Evolutionary conservation across 352 stramenopile species (phyloP).

Genomic region (Globisporangium solare): DNA sequence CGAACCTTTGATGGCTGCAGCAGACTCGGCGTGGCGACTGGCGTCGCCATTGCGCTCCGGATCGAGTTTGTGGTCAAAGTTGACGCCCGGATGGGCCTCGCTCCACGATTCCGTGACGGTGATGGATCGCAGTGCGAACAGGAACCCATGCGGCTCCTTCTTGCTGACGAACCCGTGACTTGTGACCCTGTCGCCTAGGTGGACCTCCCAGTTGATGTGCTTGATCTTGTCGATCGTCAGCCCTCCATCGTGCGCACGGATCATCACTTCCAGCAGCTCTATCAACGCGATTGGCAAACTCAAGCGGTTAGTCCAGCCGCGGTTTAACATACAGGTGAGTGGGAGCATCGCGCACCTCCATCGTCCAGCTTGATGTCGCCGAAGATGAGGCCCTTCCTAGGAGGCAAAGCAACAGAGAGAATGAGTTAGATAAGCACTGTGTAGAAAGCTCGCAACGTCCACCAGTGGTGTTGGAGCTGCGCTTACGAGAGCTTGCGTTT

Average conservation of each 20-base stretch:
- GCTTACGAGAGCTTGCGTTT: conserved; percentile 83
- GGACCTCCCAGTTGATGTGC: conserved; percentile 77
- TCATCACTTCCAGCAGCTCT: conserved; percentile 83
- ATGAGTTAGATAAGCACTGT: background rate
- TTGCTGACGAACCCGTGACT: conserved; percentile 32
- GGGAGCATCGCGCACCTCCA: conserved; percentile 24
- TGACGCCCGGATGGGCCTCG: conserved; percentile 32
- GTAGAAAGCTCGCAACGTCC: background rate
- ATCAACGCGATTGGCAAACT: background rate
- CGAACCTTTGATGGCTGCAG: conserved; percentile 30
- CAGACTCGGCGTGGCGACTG: background rate
- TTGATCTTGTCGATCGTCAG: conserved; percentile 60
- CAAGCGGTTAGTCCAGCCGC: background rate
- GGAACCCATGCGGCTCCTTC: conserved; percentile 41
- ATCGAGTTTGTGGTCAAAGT: conserved; percentile 48
- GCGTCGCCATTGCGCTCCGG: background rate
- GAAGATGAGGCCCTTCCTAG: conserved; percentile 79
- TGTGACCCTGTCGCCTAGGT: conserved; percentile 63
- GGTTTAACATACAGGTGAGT: no score
- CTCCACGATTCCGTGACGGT: conserved; percentile 60
- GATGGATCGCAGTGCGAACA: conserved; percentile 49
- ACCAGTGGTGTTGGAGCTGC: background rate
- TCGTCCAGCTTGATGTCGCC: conserved; percentile 72
- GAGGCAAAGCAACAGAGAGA: conserved; percentile 1
- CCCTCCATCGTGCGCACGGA: conserved; percentile 49